phyloP scores from a whole-genome alignment of 164 flowering plant species.

The Magnolia kwangsiensis region DNA sequence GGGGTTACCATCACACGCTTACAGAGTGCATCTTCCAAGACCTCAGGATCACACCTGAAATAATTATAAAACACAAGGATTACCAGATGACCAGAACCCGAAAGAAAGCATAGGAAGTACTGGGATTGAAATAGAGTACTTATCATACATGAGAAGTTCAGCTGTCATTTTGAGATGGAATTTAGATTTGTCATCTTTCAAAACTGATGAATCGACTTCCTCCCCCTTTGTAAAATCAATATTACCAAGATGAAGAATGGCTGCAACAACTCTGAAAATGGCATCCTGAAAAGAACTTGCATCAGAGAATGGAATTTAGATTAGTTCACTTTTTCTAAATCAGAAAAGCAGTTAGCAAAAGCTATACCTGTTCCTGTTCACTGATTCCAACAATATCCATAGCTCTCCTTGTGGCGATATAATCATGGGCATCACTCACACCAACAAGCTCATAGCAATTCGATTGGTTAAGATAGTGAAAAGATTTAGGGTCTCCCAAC shows the following conservation, averaged over 20 bases:
- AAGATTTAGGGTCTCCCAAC: constrained; percentile 76
- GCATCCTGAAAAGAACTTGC: constrained; percentile 51
- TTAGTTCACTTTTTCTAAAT: background rate
- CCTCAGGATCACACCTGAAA: constrained; percentile 71
- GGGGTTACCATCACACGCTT: constrained; percentile 83
- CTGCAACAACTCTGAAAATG: constrained; percentile 79
- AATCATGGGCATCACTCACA: constrained; percentile 66
- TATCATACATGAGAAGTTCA: constrained; percentile 66
- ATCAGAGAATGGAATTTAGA: background rate
- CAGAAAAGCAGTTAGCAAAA: constrained; percentile 8
- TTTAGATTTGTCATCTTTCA: constrained; percentile 58
- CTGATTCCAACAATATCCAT: constrained; percentile 84
- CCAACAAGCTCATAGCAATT: constrained; percentile 74
- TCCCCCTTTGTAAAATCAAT: constrained; percentile 61
- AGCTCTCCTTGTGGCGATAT: constrained; percentile 76
- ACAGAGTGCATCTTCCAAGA: constrained; percentile 78
- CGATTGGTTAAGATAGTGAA: constrained; percentile 88
- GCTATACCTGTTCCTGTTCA: constrained; percentile 62
- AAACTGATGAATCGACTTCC: constrained; percentile 63
- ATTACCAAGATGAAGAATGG: constrained; percentile 88
- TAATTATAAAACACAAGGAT: background rate
- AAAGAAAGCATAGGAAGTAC: background rate
- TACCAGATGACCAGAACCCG: background rate
- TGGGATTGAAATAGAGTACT: background rate
- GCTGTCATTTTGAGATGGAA: constrained; percentile 76